Evolutionary conservation across 169 alveolate species (phyloP), one percentile per base, ranked within the genome.

Genomic region (Amoebophrya sp.): DNA sequence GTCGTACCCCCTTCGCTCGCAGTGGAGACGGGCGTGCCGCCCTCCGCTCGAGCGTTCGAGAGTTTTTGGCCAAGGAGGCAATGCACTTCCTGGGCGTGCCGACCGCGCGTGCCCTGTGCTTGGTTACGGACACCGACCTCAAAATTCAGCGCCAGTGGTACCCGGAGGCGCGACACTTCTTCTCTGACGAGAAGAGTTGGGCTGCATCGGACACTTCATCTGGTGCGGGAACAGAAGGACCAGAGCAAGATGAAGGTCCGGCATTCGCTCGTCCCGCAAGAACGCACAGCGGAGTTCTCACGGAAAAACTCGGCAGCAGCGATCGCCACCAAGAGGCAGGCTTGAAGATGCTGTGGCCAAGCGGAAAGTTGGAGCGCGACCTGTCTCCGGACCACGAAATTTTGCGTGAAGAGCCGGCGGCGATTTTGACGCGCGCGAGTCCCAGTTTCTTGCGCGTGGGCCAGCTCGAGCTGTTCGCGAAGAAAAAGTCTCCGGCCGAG

Each of bases 51-150:
- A 88, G 91, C 41, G 42, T 91, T 41, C 70, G 93, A 4, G 93
- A 91, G 91, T 91, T 91, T 87, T 43, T 91, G 69, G 93, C 93
- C 0, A 88, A 91, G 1, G 93, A 91, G 78, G 93, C 91, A 20
- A 70, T 90, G 92, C 90, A 90, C 42, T 41, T 31, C 29, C 89
- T 89, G 34, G 50, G 89, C 89, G 48, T 87, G 50, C 38, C 89
- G 16, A 87, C 89, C 34, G n/a, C 89, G 89, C 43, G 89, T 0
- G 89, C 89, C 20, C 88, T 69, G n/a, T n/a, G 41, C 41, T 40
- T 69, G 16, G 13, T 69, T 38, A n/a, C 39, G 43, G 43, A 13
- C 41, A 40, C 69, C 41, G 87, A 26, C 23, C 45, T 0, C 48
- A 89, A 15, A 2, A 40, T 16, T 13, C 89, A 39, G 89, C 29